Evolutionary conservation across 495 filamentous ascomycete species (phyloP).

Genomic region (Articulospora tetracladia): DNA sequence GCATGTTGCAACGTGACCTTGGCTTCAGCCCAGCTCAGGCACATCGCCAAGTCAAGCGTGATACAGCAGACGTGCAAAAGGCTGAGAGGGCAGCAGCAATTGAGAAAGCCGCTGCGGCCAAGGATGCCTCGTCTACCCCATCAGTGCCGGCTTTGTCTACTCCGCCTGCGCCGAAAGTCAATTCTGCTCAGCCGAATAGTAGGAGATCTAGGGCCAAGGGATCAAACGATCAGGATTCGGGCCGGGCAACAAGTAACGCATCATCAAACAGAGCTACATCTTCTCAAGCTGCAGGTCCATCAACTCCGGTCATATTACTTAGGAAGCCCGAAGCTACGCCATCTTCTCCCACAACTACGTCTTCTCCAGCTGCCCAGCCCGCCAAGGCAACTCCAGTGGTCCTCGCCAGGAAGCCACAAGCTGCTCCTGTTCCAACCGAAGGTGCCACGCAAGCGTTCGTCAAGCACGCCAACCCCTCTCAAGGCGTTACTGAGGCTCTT

Average conservation of each 20-base stretch:
- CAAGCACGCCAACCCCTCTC: constrained; percentile 88
- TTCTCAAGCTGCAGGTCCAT: constrained; percentile 12
- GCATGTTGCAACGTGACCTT: constrained; percentile 85
- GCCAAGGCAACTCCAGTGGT: constrained; percentile 21
- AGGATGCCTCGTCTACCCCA: constrained; percentile 24
- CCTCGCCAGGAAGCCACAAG: constrained; percentile 17
- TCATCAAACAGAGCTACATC: constrained; percentile 24
- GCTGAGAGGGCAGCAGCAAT: constrained; percentile 22
- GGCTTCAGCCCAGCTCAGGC: constrained; percentile 67
- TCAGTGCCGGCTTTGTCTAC: constrained; percentile 22
- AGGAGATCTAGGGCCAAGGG: constrained; percentile 17
- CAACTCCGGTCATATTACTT: constrained; percentile 24
- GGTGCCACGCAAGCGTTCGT: constrained; percentile 80
- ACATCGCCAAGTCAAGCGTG: constrained; percentile 47
- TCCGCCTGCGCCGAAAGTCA: constrained; percentile 23
- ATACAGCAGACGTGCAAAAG: constrained; percentile 43
- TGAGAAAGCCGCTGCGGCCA: constrained; percentile 32
- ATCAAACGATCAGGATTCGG: constrained; percentile 1
- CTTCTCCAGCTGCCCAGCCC: constrained; percentile 23
- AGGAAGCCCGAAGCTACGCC: constrained; percentile 28
- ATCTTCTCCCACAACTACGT: constrained; percentile 19
- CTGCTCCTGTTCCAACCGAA: constrained; percentile 31
- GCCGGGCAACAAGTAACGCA: constrained; percentile 12
- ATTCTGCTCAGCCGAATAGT: constrained; percentile 4
- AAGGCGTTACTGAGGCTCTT: constrained; percentile 79